A percentile compares a stretch with the other conserved stretches of the same genome.
Conservation (phyloP, 352 stramenopile species). For the Globisporangium spiculum region DNA sequence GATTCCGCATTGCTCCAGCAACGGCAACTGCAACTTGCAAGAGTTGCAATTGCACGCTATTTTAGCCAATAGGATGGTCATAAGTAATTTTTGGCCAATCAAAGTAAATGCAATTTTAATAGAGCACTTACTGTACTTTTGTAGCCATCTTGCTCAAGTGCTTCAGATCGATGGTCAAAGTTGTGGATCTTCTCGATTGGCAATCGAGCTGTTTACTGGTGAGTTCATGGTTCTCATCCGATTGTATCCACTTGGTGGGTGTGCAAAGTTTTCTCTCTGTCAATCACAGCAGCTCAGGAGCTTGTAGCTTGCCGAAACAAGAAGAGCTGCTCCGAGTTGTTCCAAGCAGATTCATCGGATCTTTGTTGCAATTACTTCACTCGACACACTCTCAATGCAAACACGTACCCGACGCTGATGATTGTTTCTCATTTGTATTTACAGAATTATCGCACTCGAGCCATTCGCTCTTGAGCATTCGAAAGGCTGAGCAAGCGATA, state of each 20-base stretch:
- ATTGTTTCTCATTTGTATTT: neutral
- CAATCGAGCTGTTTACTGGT: neutral
- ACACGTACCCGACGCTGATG: neutral
- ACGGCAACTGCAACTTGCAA: neutral
- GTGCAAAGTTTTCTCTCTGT: neutral
- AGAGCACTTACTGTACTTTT: neutral
- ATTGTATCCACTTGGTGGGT: neutral
- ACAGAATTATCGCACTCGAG: neutral
- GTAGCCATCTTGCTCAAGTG: too few relatives aligned
- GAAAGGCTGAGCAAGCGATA: neutral
- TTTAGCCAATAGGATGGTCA: neutral
- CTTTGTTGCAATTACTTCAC: neutral
- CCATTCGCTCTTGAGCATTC: neutral
- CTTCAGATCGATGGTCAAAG: too few relatives aligned
- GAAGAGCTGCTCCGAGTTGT: neutral
- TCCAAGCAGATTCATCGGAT: neutral
- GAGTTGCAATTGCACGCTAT: neutral
- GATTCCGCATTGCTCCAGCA: neutral
- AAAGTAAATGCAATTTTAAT: neutral
- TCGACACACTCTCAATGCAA: neutral
- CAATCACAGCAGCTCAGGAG: neutral
- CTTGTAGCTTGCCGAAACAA: too few relatives aligned
- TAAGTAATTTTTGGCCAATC: neutral
- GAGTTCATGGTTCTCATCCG: neutral
- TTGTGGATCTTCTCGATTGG: neutral